Conservation (phyloP, 83 land plant genomes). For the Larix sibirica region DNA sequence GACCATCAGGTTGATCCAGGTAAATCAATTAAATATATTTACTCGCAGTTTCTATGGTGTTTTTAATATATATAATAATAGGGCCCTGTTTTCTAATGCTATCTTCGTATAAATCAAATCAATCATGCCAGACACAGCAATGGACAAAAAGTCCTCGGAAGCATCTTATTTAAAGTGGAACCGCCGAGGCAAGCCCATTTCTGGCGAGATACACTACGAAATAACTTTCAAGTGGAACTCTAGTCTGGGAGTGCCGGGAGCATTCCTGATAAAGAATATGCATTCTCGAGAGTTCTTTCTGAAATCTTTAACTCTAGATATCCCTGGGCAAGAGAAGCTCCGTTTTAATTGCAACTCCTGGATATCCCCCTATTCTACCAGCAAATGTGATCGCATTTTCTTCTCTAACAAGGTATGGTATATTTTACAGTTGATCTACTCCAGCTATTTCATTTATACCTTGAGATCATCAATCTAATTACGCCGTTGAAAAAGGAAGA, state of each 20-base stretch:
- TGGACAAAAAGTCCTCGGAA: not conserved
- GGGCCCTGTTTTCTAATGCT: too few species aligned
- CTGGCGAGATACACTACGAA: not conserved
- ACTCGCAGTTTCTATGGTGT: too few species aligned
- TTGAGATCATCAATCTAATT: too few species aligned
- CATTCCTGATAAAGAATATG: not conserved
- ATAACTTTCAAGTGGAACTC: slow-evolving; percentile 8
- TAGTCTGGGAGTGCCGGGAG: not conserved
- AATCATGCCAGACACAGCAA: not conserved
- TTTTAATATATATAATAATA: too few species aligned
- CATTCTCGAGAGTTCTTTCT: not conserved
- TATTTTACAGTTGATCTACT: too few species aligned
- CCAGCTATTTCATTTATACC: too few species aligned
- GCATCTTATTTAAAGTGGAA: not conserved
- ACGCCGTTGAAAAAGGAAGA: too few species aligned
- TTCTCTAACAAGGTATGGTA: too few species aligned
- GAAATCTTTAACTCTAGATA: not conserved
- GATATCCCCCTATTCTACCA: not conserved
- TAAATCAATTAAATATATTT: not conserved
- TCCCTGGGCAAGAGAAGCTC: not conserved
- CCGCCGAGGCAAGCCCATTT: too few species aligned
- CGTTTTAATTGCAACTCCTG: not conserved
- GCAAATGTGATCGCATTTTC: too few species aligned
- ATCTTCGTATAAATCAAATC: too few species aligned
- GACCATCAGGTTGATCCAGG: not conserved